A percentile compares a stretch with the other conserved stretches of the same genome.
Evolutionary conservation across 177 flowering plant genomes (phyloP).

Genomic region (Vitis hybrid): DNA sequence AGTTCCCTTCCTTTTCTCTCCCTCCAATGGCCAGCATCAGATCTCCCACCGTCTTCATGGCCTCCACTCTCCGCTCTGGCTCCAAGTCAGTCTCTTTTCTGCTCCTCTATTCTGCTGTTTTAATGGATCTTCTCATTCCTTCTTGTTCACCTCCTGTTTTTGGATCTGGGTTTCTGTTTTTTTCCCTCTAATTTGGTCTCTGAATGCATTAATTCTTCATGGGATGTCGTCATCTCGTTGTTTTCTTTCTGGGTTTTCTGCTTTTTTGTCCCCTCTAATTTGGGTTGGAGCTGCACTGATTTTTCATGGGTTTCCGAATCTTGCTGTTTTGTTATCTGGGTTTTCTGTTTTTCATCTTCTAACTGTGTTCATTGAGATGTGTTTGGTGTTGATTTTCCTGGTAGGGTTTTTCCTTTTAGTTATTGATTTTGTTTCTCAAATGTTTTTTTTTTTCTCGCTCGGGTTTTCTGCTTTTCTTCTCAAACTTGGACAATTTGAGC

Average conservation of each 20-base stretch:
- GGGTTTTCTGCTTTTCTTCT: no score
- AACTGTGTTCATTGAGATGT: no score
- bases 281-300: background rate
- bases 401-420: no score
- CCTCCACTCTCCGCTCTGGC: conserved; percentile 49
- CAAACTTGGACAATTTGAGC: no score
- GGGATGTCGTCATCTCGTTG: background rate
- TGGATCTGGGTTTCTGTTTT: conserved; percentile 19
- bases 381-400: no score
- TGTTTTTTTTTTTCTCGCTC: no score
- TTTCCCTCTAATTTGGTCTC: background rate
- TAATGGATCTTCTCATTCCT: background rate
- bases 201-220: background rate
- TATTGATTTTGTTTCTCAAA: no score
- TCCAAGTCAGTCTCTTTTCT: conserved; percentile 38
- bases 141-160: conserved; percentile 11
- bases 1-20: conserved; percentile 24
- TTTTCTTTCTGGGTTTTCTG: background rate
- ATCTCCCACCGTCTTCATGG: conserved; percentile 52
- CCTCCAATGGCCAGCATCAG: conserved; percentile 34
- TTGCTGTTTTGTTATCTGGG: no score
- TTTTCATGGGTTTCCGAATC: background rate
- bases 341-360: no score
- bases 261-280: no score
- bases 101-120: background rate